Base-by-base conservation (phyloP, 805 yeast genomes). In the Wickerhamomyces queroliae region DNA sequence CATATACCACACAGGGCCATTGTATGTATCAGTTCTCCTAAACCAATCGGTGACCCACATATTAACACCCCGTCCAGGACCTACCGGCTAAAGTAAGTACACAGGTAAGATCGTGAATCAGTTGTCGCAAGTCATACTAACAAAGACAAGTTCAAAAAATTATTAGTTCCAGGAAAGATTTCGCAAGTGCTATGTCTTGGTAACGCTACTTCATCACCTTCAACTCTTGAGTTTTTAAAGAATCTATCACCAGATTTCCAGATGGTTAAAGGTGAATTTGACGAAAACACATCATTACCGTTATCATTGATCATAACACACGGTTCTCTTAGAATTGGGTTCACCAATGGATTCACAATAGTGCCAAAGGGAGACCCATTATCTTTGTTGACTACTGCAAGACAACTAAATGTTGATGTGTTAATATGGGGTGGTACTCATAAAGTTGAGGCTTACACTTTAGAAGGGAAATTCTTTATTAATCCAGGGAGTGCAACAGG, bases 401-500 rank as follows among this genome's bases (percentile, higher is more conserved):
- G 99, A 44, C 88, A 88, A 62, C 71, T 90, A 70, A 95, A 90
- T 57, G 97, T 86, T 29, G 98, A 93, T 60, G 75, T 93, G 5
- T 66, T 93, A 48, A 69, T 93, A 12, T 88, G 93, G 84, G 97
- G 98, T 12, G 95, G 96, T 0, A 83, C 95, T 2, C 95, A 88
- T 58, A 77, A 79, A 47, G 95, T 88, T 5, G 98, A 91, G 56
- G 96, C 97, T 0, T 91, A 89, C 55, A 85, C 93, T 9, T 65
- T 90, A 42, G 98, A 89, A 48, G 95, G 95, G 18, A 87, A 86
- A 61, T 87, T 90, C 59, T 93, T 93, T 55, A 74, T 93, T n/a
- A 91, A 87, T 58, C 98, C 99, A 0, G 99, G 99, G 0, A 83
- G 95, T 56, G 95, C 95, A 31, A 90, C 97, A 0, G 99, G 99